Percentiles rank a stretch among this genome's conserved stretches.
Evolutionary conservation across 208 protist genomes (phyloP).

Genomic region (Trypanosoma grayi): DNA sequence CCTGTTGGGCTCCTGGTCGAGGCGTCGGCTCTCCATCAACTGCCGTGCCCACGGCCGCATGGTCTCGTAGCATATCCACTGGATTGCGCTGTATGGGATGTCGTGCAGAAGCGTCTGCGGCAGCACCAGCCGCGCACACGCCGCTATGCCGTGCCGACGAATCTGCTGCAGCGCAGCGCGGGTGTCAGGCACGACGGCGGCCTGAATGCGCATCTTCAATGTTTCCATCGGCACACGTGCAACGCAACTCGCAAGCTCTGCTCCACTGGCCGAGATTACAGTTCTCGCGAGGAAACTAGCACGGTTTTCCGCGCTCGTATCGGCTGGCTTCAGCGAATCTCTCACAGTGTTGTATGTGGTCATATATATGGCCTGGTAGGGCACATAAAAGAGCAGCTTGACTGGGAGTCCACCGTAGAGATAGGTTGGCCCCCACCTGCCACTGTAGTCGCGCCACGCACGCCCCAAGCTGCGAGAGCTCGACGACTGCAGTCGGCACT

Average conservation of each 20-base stretch:
- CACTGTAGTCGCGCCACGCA: constrained; percentile 43
- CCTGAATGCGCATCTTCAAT: constrained; percentile 81
- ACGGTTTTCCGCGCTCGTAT: constrained; percentile 3
- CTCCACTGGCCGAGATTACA: constrained; percentile 37
- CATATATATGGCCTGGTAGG: constrained; percentile 78
- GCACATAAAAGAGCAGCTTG: constrained; percentile 72
- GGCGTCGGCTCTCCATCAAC: constrained; percentile 1
- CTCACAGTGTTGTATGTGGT: constrained; percentile 51
- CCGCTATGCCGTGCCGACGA: constrained; percentile 33
- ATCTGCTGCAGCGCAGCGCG: constrained; percentile 46
- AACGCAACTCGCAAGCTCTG: constrained; percentile 54
- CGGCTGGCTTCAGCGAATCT: neutral
- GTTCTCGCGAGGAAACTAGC: constrained; percentile 34
- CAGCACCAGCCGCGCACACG: constrained; percentile 41
- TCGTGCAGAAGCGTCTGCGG: constrained; percentile 80
- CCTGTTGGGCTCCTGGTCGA: neutral
- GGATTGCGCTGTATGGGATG: constrained; percentile 73
- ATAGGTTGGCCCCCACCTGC: constrained; percentile 54
- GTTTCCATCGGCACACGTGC: constrained; percentile 86
- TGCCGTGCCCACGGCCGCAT: constrained; percentile 50
- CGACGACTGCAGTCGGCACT: constrained; percentile 69
- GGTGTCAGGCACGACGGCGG: constrained; percentile 41
- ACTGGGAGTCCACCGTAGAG: constrained; percentile 73
- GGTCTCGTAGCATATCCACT: constrained; percentile 78
- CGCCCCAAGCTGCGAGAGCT: constrained; percentile 14